A percentile compares a stretch with the other conserved stretches of the same genome.
Evolutionary conservation across 2,329 filamentous ascomycete species (phyloP).

Genomic region (Leptographium lundbergii): DNA sequence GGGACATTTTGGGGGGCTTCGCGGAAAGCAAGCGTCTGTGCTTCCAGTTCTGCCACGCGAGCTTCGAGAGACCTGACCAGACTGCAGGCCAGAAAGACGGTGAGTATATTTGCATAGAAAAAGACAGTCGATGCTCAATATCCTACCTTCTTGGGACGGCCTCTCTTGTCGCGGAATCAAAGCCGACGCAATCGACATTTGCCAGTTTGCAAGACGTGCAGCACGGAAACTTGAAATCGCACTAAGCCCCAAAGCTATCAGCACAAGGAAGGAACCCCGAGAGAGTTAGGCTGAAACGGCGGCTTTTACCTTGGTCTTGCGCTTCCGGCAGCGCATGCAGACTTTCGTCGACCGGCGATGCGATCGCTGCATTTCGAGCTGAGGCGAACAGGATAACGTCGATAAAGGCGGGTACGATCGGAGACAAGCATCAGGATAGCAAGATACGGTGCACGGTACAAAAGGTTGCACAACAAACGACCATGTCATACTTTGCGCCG

Average conservation of each 20-base stretch:
- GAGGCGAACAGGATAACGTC: too few species aligned
- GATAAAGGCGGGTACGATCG: not conserved
- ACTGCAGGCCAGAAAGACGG: not conserved
- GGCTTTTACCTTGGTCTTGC: conserved; percentile 1
- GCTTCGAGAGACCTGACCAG: conserved; percentile 3
- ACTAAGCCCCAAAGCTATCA: not conserved
- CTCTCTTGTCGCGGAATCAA: conserved; percentile 1
- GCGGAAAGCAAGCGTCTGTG: conserved; percentile 1
- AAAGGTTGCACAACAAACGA: not conserved
- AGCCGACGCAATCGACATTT: conserved; percentile 1
- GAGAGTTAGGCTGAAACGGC: not conserved
- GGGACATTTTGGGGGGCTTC: conserved; percentile 1
- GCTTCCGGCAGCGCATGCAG: conserved; percentile 3
- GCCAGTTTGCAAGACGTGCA: conserved; percentile 1
- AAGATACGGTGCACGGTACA: not conserved
- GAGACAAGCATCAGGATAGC: not conserved
- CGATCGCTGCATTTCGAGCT: not conserved
- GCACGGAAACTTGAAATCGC: conserved; percentile 2
- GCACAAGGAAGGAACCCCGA: not conserved
- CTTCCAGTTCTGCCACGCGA: conserved; percentile 2
- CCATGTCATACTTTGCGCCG: not conserved
- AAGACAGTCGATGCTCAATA: too few species aligned
- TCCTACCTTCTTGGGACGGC: not conserved
- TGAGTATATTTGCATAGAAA: not conserved
- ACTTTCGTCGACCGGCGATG: conserved; percentile 2